Conservation (phyloP, 1,284 basidiomycete genomes). For the Apiotrichum montevideense region DNA sequence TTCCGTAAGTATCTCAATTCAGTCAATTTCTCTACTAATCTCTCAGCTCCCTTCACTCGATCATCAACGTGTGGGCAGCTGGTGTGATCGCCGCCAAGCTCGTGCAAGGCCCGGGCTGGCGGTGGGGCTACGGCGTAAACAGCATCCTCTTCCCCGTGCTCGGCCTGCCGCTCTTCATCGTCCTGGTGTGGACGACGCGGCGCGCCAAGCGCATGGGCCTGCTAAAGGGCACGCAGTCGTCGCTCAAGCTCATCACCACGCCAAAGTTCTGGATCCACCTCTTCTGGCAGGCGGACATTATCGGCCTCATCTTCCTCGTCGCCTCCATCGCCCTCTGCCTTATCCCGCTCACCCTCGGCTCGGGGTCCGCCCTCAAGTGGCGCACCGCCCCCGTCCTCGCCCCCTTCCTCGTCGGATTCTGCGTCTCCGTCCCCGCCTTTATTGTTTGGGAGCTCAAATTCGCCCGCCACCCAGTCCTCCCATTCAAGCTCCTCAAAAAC, state of each 20-base stretch:
- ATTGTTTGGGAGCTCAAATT: slow-evolving; percentile 40
- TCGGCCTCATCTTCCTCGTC: slow-evolving; percentile 41
- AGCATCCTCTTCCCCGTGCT: slow-evolving; percentile 5
- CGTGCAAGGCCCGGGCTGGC: slow-evolving; percentile 20
- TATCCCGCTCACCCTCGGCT: slow-evolving; percentile 45
- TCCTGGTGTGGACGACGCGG: slow-evolving; percentile 39
- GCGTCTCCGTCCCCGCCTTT: slow-evolving; percentile 39
- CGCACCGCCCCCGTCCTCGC: slow-evolving; percentile 38
- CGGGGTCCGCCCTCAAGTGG: slow-evolving; percentile 29
- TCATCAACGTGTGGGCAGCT: slow-evolving; percentile 39
- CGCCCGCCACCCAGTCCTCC: slow-evolving; percentile 42
- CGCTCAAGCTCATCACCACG: slow-evolving; percentile 15
- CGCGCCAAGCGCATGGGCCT: slow-evolving; percentile 33
- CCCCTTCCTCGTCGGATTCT: slow-evolving; percentile 39
- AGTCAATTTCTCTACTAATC: slow-evolving; percentile 56
- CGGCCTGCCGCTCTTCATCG: slow-evolving; percentile 26
- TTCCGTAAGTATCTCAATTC: slow-evolving; percentile 31
- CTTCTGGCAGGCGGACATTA: slow-evolving; percentile 45
- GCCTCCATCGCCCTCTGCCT: slow-evolving; percentile 27
- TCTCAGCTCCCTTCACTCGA: slow-evolving; percentile 54
- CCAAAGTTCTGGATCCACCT: slow-evolving; percentile 20
- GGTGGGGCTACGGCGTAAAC: slow-evolving; percentile 56
- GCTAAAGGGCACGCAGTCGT: slow-evolving; percentile 28
- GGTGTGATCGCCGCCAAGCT: slow-evolving; percentile 45
- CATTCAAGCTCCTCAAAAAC: slow-evolving; percentile 44